phyloP scores from a whole-genome alignment of 257 asterid genomes.

The Perilla frutescens region DNA sequence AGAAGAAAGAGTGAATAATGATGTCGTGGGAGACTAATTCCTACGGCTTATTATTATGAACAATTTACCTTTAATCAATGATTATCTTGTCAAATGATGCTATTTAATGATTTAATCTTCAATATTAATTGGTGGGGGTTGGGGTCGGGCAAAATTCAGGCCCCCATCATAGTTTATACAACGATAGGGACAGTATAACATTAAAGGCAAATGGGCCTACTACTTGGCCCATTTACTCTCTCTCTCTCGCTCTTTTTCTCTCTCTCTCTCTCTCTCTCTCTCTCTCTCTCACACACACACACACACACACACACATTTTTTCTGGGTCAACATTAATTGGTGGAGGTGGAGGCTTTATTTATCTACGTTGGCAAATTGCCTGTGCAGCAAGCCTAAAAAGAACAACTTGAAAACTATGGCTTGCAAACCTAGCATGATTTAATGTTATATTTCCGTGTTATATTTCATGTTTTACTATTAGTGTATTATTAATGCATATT shows the following conservation, averaged over 20 bases:
- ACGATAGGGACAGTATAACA: conserved; percentile 8
- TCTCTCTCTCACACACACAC: background rate
- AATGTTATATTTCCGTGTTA: too few species aligned
- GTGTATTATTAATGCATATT: too few species aligned
- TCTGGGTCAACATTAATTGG: background rate
- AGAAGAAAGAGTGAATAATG: conserved; percentile 26
- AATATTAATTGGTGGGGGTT: conserved; percentile 8
- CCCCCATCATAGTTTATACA: conserved; percentile 27
- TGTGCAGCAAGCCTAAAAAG: conserved; percentile 24
- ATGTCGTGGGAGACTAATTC: conserved; percentile 11
- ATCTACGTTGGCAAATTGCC: conserved; percentile 18
- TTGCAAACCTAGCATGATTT: background rate
- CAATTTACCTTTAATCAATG: conserved; percentile 28
- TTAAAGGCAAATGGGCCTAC: conserved; percentile 36
- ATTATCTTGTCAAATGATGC: conserved; percentile 14
- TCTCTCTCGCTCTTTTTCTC: background rate
- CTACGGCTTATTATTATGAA: conserved; percentile 15
- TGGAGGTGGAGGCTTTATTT: conserved; percentile 12
- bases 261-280: background rate
- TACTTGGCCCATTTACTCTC: conserved; percentile 33
- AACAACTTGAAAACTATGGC: conserved; percentile 24
- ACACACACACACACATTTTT: too few species aligned
- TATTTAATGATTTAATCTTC: conserved; percentile 8
- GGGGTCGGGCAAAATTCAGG: conserved; percentile 11
- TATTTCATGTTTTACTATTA: too few species aligned